Evolutionary conservation across 2,329 filamentous ascomycete genomes (phyloP).

Genomic region (Aspergillus hortae): DNA sequence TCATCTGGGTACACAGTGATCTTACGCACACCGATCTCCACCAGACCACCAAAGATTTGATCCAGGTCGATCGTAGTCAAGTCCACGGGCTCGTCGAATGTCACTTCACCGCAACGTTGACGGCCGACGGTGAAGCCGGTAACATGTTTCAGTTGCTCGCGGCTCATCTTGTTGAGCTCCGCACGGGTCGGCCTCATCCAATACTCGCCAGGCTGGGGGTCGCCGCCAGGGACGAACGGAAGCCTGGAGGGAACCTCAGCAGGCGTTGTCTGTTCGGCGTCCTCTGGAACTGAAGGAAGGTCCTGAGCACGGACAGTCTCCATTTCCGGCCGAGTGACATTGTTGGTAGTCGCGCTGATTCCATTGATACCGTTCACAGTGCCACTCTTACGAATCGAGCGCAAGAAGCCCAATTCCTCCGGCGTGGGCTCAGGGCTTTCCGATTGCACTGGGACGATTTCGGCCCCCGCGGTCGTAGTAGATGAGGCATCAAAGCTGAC

Average conservation of each 20-base stretch:
- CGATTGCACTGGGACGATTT: conserved; percentile 52
- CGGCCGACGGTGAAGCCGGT: conserved; percentile 77
- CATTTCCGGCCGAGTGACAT: conserved; percentile 55
- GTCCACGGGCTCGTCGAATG: conserved; percentile 79
- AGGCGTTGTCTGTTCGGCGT: conserved; percentile 36
- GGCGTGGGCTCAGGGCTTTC: conserved; percentile 52
- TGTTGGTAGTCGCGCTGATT: conserved; percentile 29
- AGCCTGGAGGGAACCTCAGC: conserved; percentile 31
- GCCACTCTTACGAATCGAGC: conserved; percentile 49
- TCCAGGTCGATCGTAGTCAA: conserved; percentile 75
- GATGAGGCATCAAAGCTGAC: conserved; percentile 77
- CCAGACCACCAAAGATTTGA: conserved; percentile 71
- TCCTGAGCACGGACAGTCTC: conserved; percentile 71
- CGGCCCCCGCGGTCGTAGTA: conserved; percentile 39
- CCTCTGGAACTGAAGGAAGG: conserved; percentile 72
- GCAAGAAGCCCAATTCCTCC: conserved; percentile 58
- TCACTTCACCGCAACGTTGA: conserved; percentile 73
- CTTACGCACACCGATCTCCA: conserved; percentile 70
- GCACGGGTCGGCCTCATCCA: conserved; percentile 77
- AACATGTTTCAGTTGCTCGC: conserved; percentile 72
- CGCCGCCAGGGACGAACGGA: conserved; percentile 30
- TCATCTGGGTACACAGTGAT: conserved; percentile 82
- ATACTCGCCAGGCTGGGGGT: conserved; percentile 69
- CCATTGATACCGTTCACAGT: conserved; percentile 45
- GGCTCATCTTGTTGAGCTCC: conserved; percentile 75